These are phyloP conservation scores for Sistotremastrum suecicum DNA, from an alignment of 768 basidiomycete species.

Conservation along the genomic window DNA sequence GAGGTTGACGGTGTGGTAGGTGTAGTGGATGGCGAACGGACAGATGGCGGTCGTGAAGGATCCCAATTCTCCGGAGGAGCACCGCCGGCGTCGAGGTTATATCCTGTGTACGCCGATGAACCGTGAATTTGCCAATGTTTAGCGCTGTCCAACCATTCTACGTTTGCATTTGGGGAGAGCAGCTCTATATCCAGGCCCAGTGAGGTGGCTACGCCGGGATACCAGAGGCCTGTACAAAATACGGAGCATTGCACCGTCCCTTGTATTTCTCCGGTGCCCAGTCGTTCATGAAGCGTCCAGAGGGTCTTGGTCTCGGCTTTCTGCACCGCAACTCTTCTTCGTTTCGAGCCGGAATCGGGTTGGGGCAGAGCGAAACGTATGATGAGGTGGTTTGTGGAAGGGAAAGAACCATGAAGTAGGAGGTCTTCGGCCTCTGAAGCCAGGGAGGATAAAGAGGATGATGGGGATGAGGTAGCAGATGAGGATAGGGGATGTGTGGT, in stretches of 20 bases:
- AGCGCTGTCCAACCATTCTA: constrained; percentile 45
- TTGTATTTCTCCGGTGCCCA: constrained; percentile 19
- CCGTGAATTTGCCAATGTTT: constrained; percentile 52
- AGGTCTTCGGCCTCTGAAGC: constrained; percentile 61
- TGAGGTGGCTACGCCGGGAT: constrained; percentile 69
- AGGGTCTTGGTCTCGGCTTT: constrained; percentile 56
- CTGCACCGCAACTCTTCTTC: constrained; percentile 55
- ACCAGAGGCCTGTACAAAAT: constrained; percentile 71
- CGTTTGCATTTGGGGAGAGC: constrained; percentile 52
- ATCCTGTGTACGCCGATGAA: constrained; percentile 57
- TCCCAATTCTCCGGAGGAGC: constrained; percentile 4
- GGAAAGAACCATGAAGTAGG: constrained; percentile 53
- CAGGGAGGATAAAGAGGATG: constrained; percentile 56
- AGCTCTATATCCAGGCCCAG: constrained; percentile 66
- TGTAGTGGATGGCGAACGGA: constrained; percentile 8
- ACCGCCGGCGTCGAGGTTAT: constrained; percentile 34
- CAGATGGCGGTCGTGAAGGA: constrained; percentile 1
- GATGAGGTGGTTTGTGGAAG: constrained; percentile 50
- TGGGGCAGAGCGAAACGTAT: constrained; percentile 35
- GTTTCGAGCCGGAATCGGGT: constrained; percentile 13
- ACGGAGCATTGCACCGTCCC: constrained; percentile 41
- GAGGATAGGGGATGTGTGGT: too few species aligned
- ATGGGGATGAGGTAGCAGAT: constrained; percentile 10
- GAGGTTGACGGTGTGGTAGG: constrained; percentile 23
- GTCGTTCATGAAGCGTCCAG: constrained; percentile 41